Base-by-base conservation (phyloP, 2,329 filamentous ascomycete genomes). In the Fusarium sp. region DNA sequence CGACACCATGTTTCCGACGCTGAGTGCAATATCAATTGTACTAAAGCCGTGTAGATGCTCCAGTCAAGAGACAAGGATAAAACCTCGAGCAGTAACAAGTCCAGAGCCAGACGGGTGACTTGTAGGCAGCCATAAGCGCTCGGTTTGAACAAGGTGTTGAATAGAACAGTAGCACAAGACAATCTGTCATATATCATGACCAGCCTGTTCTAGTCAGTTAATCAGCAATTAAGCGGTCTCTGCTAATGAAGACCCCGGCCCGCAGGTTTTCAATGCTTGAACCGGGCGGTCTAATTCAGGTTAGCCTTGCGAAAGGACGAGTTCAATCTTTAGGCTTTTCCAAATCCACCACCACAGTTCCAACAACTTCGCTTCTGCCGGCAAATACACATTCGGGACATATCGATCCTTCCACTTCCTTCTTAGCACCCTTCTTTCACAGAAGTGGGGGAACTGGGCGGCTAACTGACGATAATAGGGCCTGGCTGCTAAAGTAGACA, bases 261-360 rank as follows among this genome's bases (percentile, higher is more conserved):
- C 27, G 14, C 47, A 35, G 39, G 39, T 27, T 54, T 42, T 37
- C 33, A 37, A 51, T 39, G 33, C 33, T 27, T 21, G 25, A 21
- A 25, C 55, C 42, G 35, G 45, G 51, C n/a, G 33, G 41, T 33
- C 47, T 25, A 35, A 21, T 27, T 38, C 45, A 59, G 25, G 38
- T 39, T 41, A 44, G 42, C n/a, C 42, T 43, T 54, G 48, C 48
- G 48, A 59, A 59, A n/a, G 19, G 39, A 37, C 6, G 42, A 53
- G 32, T 38, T 57, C 38, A 46, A 35, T 25, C 49, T 14, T 41
- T 15, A 33, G 36, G 43, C 41, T 49, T n/a, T 43, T 38, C 51
- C 37, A 39, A 38, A 52, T 56, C 39, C 45, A 33, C 5, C 14
- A 27, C 42, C 39, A 47, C 38, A 36, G 37, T 39, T 52, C 44